Base-by-base conservation (phyloP, 306 rosid genomes). In the Carpinus viminea region DNA sequence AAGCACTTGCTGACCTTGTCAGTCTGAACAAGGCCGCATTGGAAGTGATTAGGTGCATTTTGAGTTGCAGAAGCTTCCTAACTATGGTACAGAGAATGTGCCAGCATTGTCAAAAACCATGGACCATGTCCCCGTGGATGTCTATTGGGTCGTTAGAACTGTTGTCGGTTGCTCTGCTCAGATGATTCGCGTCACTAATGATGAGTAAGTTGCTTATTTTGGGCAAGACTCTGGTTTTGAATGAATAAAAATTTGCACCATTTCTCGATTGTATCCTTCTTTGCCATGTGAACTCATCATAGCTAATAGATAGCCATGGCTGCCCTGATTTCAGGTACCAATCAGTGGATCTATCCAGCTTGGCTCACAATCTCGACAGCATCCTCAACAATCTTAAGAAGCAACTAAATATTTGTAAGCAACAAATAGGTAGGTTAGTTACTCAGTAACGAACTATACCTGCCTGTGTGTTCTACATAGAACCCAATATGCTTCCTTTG, bases 81-180 rank as follows among this genome's bases (percentile, higher is more conserved):
- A 7, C 17, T 81, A 73, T 36, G 78, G 71, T 36, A 46, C 76
- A 2, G 73, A 76, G 60, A 82, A 81, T 46, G 83, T 85, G 18
- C 86, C 91, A 0, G 81, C 46, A 4, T 66, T 88, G 83, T 38
- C 83, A 7, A 17, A 8, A 2, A 86, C 78, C 8, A 3, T 68
- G 17, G 57, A 76, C 41, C 85, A 83, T 51, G 74, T 79, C 57
- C 89, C 87, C 0, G 74, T 79, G 46, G 81, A 81, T 48, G 84
- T 78, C 7, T 87, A 82, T 45, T 87, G 91, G 91, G 68, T 79
- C 28, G 75, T 87, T 73, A 64, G 74, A 8, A 76, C 84, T 38
- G 77, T 85, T 81, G 84, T 85, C 1, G 84, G 84, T 41, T 73
- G 87, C 70, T 78, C 87, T 0, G 61, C 89, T 41, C 87, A 88